Conservation (phyloP, 805 yeast genomes). For the Brettanomyces anomalus region DNA sequence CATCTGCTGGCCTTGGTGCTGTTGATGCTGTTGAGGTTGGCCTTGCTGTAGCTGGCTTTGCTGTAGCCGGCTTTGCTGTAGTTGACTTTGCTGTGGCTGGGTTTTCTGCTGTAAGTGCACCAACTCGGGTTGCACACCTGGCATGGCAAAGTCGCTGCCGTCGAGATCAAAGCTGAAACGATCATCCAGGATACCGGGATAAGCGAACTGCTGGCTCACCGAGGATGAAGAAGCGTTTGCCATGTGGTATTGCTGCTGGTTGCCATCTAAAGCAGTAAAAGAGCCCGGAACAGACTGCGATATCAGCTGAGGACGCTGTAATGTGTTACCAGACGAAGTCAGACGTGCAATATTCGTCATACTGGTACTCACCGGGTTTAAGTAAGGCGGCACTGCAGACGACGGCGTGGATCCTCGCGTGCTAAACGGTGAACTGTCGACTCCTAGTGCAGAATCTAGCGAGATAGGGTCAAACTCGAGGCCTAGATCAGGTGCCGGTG, state of each 20-base stretch:
- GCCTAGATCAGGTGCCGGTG: not conserved
- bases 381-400: slow-evolving; percentile 2
- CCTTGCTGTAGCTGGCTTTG: too few relatives aligned
- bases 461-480: not conserved
- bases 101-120: not conserved
- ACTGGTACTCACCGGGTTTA: not conserved
- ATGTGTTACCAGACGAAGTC: too few relatives aligned
- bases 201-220: not conserved
- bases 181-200: not conserved
- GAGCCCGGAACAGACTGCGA: not conserved
- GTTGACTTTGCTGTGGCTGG: too few relatives aligned
- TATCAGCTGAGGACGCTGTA: not conserved
- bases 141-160: not conserved
- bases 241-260: not conserved
- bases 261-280: not conserved
- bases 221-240: too few relatives aligned
- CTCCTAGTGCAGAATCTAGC: not conserved
- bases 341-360: not conserved
- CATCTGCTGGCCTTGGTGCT: too few relatives aligned
- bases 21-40: too few relatives aligned
- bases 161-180: not conserved
- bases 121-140: not conserved
- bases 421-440: slow-evolving; percentile 1
- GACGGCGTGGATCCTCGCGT: not conserved
- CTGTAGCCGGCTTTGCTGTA: too few relatives aligned